Percentiles rank a stretch among this genome's conserved stretches.
Conservation (phyloP, 345 rosid species). For the Pistacia atlantica region DNA sequence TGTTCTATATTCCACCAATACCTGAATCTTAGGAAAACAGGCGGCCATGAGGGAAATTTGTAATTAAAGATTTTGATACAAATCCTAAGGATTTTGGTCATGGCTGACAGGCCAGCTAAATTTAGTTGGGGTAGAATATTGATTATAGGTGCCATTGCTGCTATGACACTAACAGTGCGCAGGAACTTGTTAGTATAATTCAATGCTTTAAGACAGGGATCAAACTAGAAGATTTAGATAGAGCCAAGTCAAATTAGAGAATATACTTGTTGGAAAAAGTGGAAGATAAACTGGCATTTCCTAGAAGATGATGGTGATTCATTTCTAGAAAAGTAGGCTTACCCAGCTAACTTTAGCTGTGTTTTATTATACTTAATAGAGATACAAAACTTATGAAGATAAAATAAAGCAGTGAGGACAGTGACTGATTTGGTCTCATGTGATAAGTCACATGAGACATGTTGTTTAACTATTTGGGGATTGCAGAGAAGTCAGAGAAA, state of each 20-base stretch:
- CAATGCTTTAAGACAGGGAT: conserved; percentile 3
- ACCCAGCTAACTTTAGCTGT: conserved; percentile 35
- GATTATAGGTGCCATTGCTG: neutral
- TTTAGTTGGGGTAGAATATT: conserved; percentile 6
- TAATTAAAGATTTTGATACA: conserved; percentile 1
- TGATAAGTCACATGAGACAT: conserved; percentile 42
- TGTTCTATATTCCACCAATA: conserved; percentile 18
- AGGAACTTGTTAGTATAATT: neutral
- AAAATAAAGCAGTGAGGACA: conserved; percentile 20
- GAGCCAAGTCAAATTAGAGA: conserved; percentile 4
- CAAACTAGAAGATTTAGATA: conserved; percentile 10
- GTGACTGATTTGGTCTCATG: conserved; percentile 42
- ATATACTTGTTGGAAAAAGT: conserved; percentile 10
- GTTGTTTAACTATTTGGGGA: conserved; percentile 23
- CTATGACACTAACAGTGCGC: neutral
- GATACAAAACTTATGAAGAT: conserved; percentile 14
- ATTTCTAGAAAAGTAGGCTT: conserved; percentile 26
- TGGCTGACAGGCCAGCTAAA: conserved; percentile 25
- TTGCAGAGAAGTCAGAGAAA: conserved; percentile 29
- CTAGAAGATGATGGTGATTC: conserved; percentile 24
- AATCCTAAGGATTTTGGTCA: conserved; percentile 13
- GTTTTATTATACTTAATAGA: conserved; percentile 8
- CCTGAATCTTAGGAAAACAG: conserved; percentile 19
- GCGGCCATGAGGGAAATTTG: conserved; percentile 14
- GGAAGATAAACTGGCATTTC: conserved; percentile 23